Base-by-base conservation (phyloP, 2,329 filamentous ascomycete species). In the Aspergillus viridinutans region DNA sequence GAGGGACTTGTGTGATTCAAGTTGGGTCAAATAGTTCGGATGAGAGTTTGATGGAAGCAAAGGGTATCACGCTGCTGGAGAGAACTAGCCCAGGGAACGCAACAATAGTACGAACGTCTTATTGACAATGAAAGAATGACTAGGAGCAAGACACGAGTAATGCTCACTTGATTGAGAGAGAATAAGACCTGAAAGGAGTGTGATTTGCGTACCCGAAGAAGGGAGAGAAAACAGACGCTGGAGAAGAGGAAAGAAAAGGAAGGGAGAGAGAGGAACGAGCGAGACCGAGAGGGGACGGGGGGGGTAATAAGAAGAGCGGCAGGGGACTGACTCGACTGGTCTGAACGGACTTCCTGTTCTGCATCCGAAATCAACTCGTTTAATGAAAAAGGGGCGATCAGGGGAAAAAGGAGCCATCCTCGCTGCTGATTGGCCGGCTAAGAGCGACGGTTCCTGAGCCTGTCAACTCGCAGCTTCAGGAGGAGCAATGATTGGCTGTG, bases 351-450 rank as follows among this genome's bases (percentile, higher is more conserved):
- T 42, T 42, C 42, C 42, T 42, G 45, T 25, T 52, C 52, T 47
- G 53, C 50, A 50, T 28, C 50, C 52, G 20, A 47, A 47, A 23
- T 47, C 20, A 47, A 23, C 4, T 35, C 32, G 32, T 35, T 35
- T 43, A 43, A 40, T 49, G 35, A 49, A 63, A 64, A 62, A 64
- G 59, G 61, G 61, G 55, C 51, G 56, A 58, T 63, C 61, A 64
- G 57, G 62, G 58, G 61, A 55, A 28, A 32, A 45, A n/a, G 49
- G 26, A 21, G 26, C 3, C 14, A 32, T 21, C 12, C 9, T 3
- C 8, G 3, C 6, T 4, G 3, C 1, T 58, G n/a, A 66, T 66
- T 66, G 64, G 62, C 3, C 14, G 42, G 1, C 1, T 12, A 21
- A 23, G 17, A 32, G 14, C 17, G 55, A 56, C 40, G 58, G 63